phyloP scores from a whole-genome alignment of 768 basidiomycete genomes.

The Wakefieldia striispora region DNA sequence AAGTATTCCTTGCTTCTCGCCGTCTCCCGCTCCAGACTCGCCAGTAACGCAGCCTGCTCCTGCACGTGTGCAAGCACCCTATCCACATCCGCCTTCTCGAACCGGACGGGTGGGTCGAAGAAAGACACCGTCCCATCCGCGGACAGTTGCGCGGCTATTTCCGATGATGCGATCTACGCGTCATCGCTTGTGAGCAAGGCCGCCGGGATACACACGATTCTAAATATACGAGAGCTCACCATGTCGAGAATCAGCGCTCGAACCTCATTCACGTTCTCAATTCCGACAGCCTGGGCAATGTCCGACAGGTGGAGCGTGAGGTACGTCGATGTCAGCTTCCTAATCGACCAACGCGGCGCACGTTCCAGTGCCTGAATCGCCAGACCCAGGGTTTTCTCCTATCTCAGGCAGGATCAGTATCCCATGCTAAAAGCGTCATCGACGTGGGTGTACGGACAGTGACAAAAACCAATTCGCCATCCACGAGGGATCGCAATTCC shows the following conservation, averaged over 20 bases:
- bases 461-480: conserved; percentile 56
- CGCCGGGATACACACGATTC: too few species aligned
- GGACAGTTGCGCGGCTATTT: conserved; percentile 69
- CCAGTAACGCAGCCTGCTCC: conserved; percentile 34
- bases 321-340: conserved; percentile 80
- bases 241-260: conserved; percentile 65
- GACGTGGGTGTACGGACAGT: conserved; percentile 38
- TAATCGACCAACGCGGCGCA: conserved; percentile 75
- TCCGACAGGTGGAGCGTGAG: conserved; percentile 72
- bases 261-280: conserved; percentile 51
- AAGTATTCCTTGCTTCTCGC: conserved; percentile 70
- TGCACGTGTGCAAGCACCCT: conserved; percentile 53
- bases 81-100: conserved; percentile 63
- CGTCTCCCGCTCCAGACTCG: conserved; percentile 33
- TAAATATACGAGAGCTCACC: conserved; percentile 42
- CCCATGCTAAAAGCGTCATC: neutral
- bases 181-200: conserved; percentile 1
- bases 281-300: conserved; percentile 51
- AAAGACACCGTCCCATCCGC: conserved; percentile 73
- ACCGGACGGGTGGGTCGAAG: conserved; percentile 57
- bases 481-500: conserved; percentile 43
- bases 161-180: conserved; percentile 62
- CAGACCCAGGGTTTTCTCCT: conserved; percentile 77
- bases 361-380: conserved; percentile 62
- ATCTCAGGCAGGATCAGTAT: conserved; percentile 7